Evolutionary conservation across 768 basidiomycete species (phyloP), one percentile per base, ranked within the genome.

Genomic region (Boletus insuetus): DNA sequence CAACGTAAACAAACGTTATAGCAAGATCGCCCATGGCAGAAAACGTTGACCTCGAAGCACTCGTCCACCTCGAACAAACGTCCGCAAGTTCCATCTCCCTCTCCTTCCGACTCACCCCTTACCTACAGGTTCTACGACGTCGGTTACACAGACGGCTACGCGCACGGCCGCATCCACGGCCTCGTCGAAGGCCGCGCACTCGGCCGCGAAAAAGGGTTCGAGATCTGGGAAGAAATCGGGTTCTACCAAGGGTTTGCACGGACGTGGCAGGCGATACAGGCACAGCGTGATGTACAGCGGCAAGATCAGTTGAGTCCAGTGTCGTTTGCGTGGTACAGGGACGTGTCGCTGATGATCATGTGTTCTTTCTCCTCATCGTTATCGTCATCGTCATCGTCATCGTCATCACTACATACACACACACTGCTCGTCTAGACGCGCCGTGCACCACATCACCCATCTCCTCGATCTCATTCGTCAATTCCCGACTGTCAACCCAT

Each of bases 211-310:
- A 94, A 96, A 62, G 91, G 90, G 0, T 98, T 86, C 69, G 94
- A 96, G 72, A 85, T 97, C 73, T 98, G 94, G 94, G 95, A 98
- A 70, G 96, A 99, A 70, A 80, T 99, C 13, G 94, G 91, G 2
- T 98, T 87, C 64, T 95, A 95, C 68, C 82, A 95, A 63, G 96
- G 94, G 6, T 88, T 89, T 62, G 92, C 92, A 3, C 58, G 64
- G 51, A 81, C 85, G 52, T 97, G 91, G 91, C 69, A 74, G 55
- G 75, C 76, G 2, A 72, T 90, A 50, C 74, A 24, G 24, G 24
- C 24, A 24, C 24, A 24, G 1, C 24, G 75, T 40, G 62, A 71
- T 20, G 29, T 9, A 8, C 72, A 71, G 8, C 29, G 29, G 8
- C 39, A 24, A 19, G 39, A 60, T 44, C 59, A 61, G 60, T 60